A percentile compares a stretch with the other conserved stretches of the same genome.
phyloP scores from a whole-genome alignment of 2,329 filamentous ascomycete species.

The Aspergillus pseudoterreus region DNA sequence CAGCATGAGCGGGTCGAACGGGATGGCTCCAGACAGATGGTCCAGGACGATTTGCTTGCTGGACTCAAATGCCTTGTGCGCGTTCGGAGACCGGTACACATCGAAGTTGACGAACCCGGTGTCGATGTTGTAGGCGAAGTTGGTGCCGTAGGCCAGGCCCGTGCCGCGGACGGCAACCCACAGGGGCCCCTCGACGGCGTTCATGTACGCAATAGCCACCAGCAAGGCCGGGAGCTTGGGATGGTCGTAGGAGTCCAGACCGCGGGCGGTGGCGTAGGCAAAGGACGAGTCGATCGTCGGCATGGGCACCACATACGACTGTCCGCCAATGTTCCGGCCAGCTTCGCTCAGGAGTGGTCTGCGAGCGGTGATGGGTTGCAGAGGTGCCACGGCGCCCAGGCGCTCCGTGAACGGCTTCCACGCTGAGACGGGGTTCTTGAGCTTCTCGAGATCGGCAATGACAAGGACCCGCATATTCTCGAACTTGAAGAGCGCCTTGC shows the following conservation, averaged over 20 bases:
- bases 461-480: conserved; percentile 84
- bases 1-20: conserved; percentile 76
- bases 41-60: conserved; percentile 70
- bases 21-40: conserved; percentile 66
- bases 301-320: conserved; percentile 82
- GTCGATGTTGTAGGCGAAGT: conserved; percentile 73
- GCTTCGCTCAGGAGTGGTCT: conserved; percentile 69
- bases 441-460: conserved; percentile 72
- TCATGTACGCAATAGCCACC: conserved; percentile 86
- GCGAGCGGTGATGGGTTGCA: conserved; percentile 68
- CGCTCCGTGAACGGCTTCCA: conserved; percentile 65
- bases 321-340: conserved; percentile 69
- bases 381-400: conserved; percentile 51
- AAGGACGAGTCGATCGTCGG: conserved; percentile 90
- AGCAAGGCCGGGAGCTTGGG: conserved; percentile 77
- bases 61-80: conserved; percentile 77
- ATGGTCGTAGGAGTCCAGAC: conserved; percentile 71
- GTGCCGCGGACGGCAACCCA: conserved; percentile 92
- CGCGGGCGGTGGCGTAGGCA: conserved; percentile 69
- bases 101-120: conserved; percentile 77
- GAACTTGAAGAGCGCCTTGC: conserved; percentile 72
- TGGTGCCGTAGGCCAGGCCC: conserved; percentile 85
- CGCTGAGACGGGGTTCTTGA: conserved; percentile 69
- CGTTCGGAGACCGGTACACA: conserved; percentile 86
- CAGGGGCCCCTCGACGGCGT: conserved; percentile 87